A percentile compares a stretch with the other conserved stretches of the same genome.
phyloP scores from a whole-genome alignment of 2,329 filamentous ascomycete genomes.

The Blastomyces emzantsi region DNA sequence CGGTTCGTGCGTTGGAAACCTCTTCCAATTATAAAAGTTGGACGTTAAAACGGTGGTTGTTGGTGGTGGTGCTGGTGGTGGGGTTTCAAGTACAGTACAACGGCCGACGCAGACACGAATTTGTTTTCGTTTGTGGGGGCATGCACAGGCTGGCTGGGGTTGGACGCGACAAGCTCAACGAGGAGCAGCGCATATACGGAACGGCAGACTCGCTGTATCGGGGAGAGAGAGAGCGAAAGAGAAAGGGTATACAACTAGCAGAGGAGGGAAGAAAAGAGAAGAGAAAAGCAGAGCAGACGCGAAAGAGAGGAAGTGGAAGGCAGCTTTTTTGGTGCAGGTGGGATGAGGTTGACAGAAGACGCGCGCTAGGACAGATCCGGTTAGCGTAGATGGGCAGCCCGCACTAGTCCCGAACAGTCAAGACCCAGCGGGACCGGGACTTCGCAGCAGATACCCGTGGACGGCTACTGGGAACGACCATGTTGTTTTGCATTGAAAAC shows the following conservation, averaged over 20 bases:
- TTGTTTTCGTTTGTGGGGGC: constrained; percentile 2
- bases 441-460: too few species aligned
- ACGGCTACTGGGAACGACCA: too few species aligned
- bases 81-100: not conserved
- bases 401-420: not conserved
- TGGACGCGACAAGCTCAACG: not conserved
- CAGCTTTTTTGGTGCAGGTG: not conserved
- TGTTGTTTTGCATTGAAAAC: not conserved
- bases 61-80: not conserved
- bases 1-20: not conserved
- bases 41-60: not conserved
- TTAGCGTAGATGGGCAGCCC: not conserved
- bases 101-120: not conserved
- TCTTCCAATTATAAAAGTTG: not conserved
- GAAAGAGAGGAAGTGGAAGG: not conserved
- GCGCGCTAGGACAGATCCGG: not conserved
- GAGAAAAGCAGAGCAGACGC: not conserved
- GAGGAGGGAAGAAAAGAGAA: not conserved
- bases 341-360: not conserved
- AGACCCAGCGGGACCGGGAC: not conserved
- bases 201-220: not conserved
- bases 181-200: not conserved
- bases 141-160: not conserved
- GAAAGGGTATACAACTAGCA: not conserved
- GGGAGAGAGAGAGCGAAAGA: not conserved